Evolutionary conservation across 306 rosid species (phyloP).

Genomic region (Corylus avellana): DNA sequence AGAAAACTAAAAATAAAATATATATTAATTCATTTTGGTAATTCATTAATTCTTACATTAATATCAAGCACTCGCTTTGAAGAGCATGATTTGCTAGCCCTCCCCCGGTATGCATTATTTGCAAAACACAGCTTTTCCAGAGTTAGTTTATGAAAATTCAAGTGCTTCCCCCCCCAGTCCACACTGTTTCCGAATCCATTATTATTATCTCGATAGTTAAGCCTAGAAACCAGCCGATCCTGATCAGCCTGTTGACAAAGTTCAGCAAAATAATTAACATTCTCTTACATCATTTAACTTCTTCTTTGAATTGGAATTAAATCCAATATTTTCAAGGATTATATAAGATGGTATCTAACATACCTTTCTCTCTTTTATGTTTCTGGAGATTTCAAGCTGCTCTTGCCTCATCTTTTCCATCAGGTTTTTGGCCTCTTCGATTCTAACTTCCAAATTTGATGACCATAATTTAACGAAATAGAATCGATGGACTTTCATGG

Average conservation of each 20-base stretch:
- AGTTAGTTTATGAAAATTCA: slow-evolving; percentile 14
- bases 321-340: too few relatives aligned
- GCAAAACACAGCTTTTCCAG: slow-evolving; percentile 30
- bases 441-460: slow-evolving; percentile 1
- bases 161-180: neutral
- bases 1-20: neutral
- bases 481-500: neutral
- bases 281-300: too few relatives aligned
- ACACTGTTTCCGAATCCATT: neutral
- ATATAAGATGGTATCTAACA: too few relatives aligned
- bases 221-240: neutral
- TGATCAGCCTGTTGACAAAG: neutral
- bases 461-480: slow-evolving; percentile 20
- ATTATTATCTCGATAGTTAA: neutral
- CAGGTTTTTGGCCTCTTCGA: slow-evolving; percentile 19
- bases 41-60: neutral
- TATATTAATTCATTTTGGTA: neutral
- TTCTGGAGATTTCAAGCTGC: neutral
- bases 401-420: neutral
- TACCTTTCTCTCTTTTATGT: neutral
- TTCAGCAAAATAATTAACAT: neutral
- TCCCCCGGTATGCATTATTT: slow-evolving; percentile 17
- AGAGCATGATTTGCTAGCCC: slow-evolving; percentile 5
- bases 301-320: too few relatives aligned
- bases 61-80: slow-evolving; percentile 13